These are phyloP conservation scores for Xylaria bambusicola DNA, from an alignment of 495 filamentous ascomycete species.

Conservation along the genomic window DNA sequence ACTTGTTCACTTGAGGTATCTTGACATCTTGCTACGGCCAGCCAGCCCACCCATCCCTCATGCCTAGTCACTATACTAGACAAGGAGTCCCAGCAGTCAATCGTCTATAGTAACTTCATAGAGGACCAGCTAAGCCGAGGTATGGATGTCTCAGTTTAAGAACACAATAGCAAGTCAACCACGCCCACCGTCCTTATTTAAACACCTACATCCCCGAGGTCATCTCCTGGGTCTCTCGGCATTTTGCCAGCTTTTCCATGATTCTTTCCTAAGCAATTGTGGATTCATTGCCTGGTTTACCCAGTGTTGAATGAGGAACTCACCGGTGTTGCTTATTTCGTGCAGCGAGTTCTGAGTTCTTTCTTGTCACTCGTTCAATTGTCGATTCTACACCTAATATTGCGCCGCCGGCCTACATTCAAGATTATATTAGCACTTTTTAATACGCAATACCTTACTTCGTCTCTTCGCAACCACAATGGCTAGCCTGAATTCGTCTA, in stretches of 20 bases:
- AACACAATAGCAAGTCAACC: neutral
- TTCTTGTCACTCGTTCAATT: neutral
- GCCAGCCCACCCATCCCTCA: neutral
- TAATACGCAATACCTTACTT: too few species aligned
- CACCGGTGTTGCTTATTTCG: neutral
- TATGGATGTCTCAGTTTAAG: neutral
- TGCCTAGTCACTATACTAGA: neutral
- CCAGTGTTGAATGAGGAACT: neutral
- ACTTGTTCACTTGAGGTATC: neutral
- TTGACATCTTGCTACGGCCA: conserved; percentile 3
- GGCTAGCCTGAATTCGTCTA: neutral
- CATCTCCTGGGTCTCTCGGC: too few species aligned
- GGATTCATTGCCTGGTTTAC: too few species aligned
- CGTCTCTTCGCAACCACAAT: neutral
- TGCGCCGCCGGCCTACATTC: conserved; percentile 6
- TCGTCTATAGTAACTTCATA: neutral
- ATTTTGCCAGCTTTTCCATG: too few species aligned
- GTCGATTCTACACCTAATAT: neutral
- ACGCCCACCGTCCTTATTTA: neutral
- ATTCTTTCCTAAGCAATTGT: too few species aligned
- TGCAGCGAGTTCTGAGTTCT: neutral
- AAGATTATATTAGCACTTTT: neutral
- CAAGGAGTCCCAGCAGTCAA: neutral
- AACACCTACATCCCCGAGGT: neutral
- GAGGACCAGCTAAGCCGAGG: neutral